Evolutionary conservation across 352 stramenopile genomes (phyloP).

Genomic region (Achlya hypogyna): DNA sequence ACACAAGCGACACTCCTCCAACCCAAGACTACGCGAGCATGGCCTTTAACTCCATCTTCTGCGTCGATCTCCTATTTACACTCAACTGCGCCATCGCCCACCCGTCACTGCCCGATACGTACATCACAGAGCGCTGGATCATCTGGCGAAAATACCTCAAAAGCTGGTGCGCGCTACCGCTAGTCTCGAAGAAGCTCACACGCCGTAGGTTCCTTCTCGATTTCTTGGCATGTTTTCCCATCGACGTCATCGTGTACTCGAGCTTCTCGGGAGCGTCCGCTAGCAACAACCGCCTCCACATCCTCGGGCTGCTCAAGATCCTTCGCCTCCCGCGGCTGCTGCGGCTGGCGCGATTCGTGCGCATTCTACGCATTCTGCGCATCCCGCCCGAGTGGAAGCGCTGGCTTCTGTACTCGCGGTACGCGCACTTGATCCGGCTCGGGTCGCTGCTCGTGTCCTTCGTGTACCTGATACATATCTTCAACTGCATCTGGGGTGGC

Average conservation of each 20-base stretch:
- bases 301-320: constrained; percentile 58
- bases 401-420: constrained; percentile 76
- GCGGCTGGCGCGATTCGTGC: constrained; percentile 53
- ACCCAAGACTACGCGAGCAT: not conserved
- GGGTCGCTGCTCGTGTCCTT: constrained; percentile 28
- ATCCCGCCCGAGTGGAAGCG: constrained; percentile 57
- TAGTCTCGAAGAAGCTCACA: not conserved
- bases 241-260: constrained; percentile 49
- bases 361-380: constrained; percentile 62
- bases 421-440: constrained; percentile 63
- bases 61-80: constrained; percentile 55
- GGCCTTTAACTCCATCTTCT: constrained; percentile 48
- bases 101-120: constrained; percentile 35
- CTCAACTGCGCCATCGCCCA: constrained; percentile 57
- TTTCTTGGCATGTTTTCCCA: constrained; percentile 61
- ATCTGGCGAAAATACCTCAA: constrained; percentile 49
- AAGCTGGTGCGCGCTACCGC: constrained; percentile 42
- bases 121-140: constrained; percentile 47
- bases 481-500: constrained; percentile 18
- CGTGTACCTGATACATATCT: constrained; percentile 14
- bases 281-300: constrained; percentile 36
- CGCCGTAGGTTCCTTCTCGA: constrained; percentile 62
- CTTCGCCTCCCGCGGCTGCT: constrained; percentile 57
- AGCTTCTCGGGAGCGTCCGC: constrained; percentile 36
- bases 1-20: constrained; percentile 27